Evolutionary conservation across 345 rosid genomes (phyloP).

Genomic region (Eucalyptus globulus): DNA sequence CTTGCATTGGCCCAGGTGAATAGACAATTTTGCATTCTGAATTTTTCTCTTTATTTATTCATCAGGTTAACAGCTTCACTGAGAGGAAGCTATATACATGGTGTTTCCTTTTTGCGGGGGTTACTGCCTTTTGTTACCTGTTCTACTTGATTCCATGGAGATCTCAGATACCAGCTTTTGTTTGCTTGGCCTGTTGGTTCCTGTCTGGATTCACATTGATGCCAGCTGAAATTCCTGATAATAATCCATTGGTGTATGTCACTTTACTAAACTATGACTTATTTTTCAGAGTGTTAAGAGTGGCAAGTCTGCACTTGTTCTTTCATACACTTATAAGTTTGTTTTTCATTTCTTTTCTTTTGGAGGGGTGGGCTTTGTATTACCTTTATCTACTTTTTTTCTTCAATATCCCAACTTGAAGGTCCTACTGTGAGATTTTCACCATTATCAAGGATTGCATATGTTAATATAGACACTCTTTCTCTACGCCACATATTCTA

Average conservation of each 20-base stretch:
- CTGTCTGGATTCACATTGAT: slow-evolving; percentile 77
- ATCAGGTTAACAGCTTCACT: slow-evolving; percentile 93
- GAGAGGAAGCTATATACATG: slow-evolving; percentile 89
- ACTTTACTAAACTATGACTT: background rate
- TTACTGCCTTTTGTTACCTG: slow-evolving; percentile 43
- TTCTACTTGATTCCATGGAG: slow-evolving; percentile 59
- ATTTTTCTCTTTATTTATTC: slow-evolving; percentile 1
- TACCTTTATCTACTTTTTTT: background rate
- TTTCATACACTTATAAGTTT: background rate
- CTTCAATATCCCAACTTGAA: background rate
- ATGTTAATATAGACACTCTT: background rate
- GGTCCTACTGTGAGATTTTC: background rate
- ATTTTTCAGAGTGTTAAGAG: background rate
- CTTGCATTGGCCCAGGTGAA: background rate
- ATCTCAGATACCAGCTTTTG: slow-evolving; percentile 69
- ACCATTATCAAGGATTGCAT: background rate
- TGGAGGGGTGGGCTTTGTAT: background rate
- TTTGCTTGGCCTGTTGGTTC: slow-evolving; percentile 68
- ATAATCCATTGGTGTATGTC: slow-evolving; percentile 79
- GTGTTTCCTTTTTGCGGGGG: slow-evolving; percentile 67
- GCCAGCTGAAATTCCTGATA: slow-evolving; percentile 98
- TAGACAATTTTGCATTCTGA: background rate
- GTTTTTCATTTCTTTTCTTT: background rate
- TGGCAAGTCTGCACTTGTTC: background rate
- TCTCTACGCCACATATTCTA: background rate